Evolutionary conservation across 1,139 yeast species (phyloP), one percentile per base, ranked within the genome.

Genomic region (Kodamaea plutei): DNA sequence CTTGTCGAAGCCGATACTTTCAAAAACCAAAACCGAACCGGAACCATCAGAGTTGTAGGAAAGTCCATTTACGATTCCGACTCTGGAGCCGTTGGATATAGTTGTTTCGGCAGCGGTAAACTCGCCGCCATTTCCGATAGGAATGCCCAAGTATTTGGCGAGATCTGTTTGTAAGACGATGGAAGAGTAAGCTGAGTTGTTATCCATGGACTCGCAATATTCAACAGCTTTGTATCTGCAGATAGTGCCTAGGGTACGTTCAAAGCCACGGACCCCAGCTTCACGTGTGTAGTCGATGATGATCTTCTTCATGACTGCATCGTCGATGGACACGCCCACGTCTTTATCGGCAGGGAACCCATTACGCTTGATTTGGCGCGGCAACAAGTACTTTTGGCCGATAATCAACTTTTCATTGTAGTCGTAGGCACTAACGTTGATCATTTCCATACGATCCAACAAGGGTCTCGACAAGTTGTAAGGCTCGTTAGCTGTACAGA

Each of bases 401-500:
- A 88, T 88, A 34, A 78, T 71, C 28, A 78, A 62, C 54, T 88
- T 88, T 48, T 87, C 96, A 40, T 74, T 73, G 43, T 81, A 79
- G 26, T 87, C 85, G 57, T 88, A 88, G 0, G 96, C 95, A 9
- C 81, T 75, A 15, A 88, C 66, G 37, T 80, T 79, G 41, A 88
- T 84, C 54, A 80, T 74, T 56, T 88, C 96, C 76, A 88, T 81
- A 43, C 96, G 73, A 54, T 88, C 96, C 45, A 83, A 68, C 37
- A 88, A 66, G 3, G 96, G 95, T 11, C 82, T 76, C 15, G 93
- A 79, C 45, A 88, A 73, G 26, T 76, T 75, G 40, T 77, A 73
- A 18, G 85, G 73, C 40, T 84, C 84, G 54, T 88, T 88, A n/a
- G 96, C 94, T 4, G 96, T 88, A 48, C 96, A 89, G 34, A 88